Conservation (phyloP, 2,329 filamentous ascomycete genomes). For the Mycosphaerelloides madeirae region DNA sequence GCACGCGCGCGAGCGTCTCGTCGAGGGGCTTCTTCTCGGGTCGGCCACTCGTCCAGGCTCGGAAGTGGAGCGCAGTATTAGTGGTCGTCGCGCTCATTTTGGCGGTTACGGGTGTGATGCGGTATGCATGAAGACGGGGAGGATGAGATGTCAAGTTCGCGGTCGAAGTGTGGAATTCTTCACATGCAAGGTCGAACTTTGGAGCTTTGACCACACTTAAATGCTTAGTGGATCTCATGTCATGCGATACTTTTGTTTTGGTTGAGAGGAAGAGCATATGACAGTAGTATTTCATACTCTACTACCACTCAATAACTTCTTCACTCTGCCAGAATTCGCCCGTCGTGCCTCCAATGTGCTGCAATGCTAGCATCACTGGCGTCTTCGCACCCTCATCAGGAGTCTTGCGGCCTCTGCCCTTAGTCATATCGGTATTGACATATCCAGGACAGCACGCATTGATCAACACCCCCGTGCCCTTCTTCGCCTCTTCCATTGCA, state of each 20-base stretch:
- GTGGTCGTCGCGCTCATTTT: slow-evolving; percentile 10
- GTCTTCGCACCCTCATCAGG: slow-evolving; percentile 33
- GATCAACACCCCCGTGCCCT: slow-evolving; percentile 25
- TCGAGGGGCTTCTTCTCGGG: slow-evolving; percentile 60
- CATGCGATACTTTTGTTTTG: too few species aligned
- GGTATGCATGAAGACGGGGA: too few species aligned
- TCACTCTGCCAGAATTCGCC: slow-evolving; percentile 35
- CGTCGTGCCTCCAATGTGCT: slow-evolving; percentile 30
- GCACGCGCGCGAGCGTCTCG: slow-evolving; percentile 73
- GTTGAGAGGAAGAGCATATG: too few species aligned
- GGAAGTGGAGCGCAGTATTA: slow-evolving; percentile 51
- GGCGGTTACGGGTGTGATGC: background rate
- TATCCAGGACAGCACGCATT: slow-evolving; percentile 36
- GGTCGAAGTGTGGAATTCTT: too few species aligned
- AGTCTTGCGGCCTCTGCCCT: slow-evolving; percentile 32
- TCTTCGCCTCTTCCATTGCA: slow-evolving; percentile 27
- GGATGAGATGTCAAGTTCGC: too few species aligned
- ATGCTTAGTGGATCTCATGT: too few species aligned
- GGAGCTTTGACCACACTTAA: too few species aligned
- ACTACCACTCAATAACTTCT: slow-evolving; percentile 30
- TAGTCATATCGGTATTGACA: slow-evolving; percentile 37
- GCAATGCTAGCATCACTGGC: slow-evolving; percentile 33
- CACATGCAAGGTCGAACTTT: too few species aligned
- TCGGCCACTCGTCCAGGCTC: slow-evolving; percentile 55
- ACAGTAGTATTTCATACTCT: too few species aligned